These are phyloP conservation scores for Fusarium albosuccineum DNA, from an alignment of 2,329 filamentous ascomycete species.

Conservation along the genomic window DNA sequence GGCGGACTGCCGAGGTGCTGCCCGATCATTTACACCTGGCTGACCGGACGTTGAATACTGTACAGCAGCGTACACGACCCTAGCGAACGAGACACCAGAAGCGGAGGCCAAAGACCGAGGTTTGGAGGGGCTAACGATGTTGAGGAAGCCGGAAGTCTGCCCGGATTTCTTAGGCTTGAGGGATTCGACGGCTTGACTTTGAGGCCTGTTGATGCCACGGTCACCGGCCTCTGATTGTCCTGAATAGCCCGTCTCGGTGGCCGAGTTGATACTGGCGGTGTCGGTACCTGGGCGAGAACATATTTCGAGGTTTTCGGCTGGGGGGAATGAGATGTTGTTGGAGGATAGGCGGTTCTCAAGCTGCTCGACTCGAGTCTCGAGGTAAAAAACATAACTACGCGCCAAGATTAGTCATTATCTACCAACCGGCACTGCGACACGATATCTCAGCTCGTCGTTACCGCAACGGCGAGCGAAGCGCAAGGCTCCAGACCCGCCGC, in stretches of 20 bases:
- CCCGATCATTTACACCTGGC: conserved; percentile 60
- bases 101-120: conserved; percentile 86
- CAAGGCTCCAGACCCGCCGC: conserved; percentile 13
- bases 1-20: conserved; percentile 39
- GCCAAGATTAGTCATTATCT: conserved; percentile 35
- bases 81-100: conserved; percentile 92
- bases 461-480: conserved; percentile 1
- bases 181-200: conserved; percentile 49
- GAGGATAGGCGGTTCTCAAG: conserved; percentile 81
- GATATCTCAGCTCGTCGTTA: not conserved
- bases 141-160: conserved; percentile 69
- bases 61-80: conserved; percentile 93
- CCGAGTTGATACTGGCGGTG: conserved; percentile 48
- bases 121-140: conserved; percentile 82
- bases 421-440: not conserved
- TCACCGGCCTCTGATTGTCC: conserved; percentile 50
- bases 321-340: conserved; percentile 78
- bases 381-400: conserved; percentile 89
- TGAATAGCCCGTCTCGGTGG: conserved; percentile 51
- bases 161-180: conserved; percentile 53
- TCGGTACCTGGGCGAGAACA: conserved; percentile 64
- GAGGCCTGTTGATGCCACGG: conserved; percentile 42
- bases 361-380: conserved; percentile 87
- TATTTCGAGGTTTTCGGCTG: conserved; percentile 77
- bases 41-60: conserved; percentile 76